Evolutionary conservation across 208 protist genomes (phyloP).

Genomic region (Leishmania major): DNA sequence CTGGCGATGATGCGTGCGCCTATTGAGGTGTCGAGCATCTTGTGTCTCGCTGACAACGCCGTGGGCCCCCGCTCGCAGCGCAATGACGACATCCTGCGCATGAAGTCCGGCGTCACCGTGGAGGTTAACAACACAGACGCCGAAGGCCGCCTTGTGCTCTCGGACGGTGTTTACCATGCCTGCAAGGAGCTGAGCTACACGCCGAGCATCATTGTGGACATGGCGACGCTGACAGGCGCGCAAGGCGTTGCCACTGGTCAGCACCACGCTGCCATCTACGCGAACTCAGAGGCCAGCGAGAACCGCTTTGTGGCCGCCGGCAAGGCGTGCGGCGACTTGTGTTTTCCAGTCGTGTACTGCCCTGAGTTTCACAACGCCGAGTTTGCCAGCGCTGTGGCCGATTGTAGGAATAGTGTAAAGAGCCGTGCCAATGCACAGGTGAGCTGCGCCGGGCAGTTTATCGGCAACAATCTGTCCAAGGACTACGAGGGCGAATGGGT

Average conservation of each 20-base stretch:
- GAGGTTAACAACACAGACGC: conserved; percentile 95
- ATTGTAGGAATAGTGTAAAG: conserved; percentile 74
- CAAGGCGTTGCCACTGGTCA: conserved; percentile 85
- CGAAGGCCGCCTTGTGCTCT: conserved; percentile 91
- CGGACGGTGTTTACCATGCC: conserved; percentile 91
- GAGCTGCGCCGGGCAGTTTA: conserved; percentile 85
- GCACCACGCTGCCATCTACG: conserved; percentile 82
- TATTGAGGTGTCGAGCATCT: conserved; percentile 47
- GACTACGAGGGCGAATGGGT: conserved; percentile 80
- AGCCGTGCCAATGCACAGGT: conserved; percentile 72
- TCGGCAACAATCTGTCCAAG: conserved; percentile 62
- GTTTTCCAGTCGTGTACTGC: conserved; percentile 87
- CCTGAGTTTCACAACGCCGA: conserved; percentile 85
- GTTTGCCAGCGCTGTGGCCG: conserved; percentile 71
- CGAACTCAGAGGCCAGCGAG: conserved; percentile 78
- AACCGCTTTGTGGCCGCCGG: conserved; percentile 49
- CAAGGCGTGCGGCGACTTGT: conserved; percentile 72
- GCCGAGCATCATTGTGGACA: conserved; percentile 85
- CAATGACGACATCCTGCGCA: conserved; percentile 88
- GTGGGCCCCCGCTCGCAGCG: conserved; percentile 75
- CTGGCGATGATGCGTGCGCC: conserved; percentile 51
- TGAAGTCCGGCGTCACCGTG: conserved; percentile 88
- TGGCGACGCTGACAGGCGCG: conserved; percentile 93
- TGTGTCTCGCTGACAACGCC: conserved; percentile 93
- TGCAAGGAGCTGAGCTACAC: conserved; percentile 72